Conservation (phyloP, 2,329 filamentous ascomycete species). For the Curvularia verruculosa region DNA sequence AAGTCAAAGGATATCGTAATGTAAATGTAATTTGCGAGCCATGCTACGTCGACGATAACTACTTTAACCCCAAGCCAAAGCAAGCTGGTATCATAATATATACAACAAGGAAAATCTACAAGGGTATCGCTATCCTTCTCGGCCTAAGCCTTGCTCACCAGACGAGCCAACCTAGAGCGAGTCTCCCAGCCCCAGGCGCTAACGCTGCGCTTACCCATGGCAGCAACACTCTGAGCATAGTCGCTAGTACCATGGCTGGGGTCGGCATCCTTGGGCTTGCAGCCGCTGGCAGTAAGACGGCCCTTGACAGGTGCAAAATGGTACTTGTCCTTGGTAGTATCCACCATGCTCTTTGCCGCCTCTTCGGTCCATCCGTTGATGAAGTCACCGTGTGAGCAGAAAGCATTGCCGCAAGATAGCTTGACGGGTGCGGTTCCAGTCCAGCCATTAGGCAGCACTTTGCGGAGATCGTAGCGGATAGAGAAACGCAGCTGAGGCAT, state of each 20-base stretch:
- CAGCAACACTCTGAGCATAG: constrained; percentile 47
- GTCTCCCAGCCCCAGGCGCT: constrained; percentile 27
- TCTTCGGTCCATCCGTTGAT: constrained; percentile 57
- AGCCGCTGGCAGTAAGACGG: constrained; percentile 38
- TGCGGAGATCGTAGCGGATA: constrained; percentile 56
- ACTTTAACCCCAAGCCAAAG: not conserved
- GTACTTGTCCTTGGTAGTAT: constrained; percentile 43
- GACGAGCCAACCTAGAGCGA: constrained; percentile 19
- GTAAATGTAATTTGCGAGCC: not conserved
- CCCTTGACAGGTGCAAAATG: constrained; percentile 49
- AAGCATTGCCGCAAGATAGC: constrained; percentile 51
- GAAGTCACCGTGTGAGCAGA: constrained; percentile 56
- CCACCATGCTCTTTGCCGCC: constrained; percentile 52
- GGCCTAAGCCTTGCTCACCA: constrained; percentile 3
- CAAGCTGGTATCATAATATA: constrained; percentile 6
- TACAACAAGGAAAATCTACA: constrained; percentile 10
- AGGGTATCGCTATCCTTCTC: not conserved
- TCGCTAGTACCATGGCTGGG: constrained; percentile 52
- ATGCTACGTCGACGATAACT: not conserved
- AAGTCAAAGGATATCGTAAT: not conserved
- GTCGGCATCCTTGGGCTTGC: constrained; percentile 51
- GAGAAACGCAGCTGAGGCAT: constrained; percentile 58
- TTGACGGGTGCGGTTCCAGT: constrained; percentile 53
- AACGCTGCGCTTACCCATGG: constrained; percentile 30
- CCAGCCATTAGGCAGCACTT: constrained; percentile 54